A percentile compares a stretch with the other conserved stretches of the same genome.
Evolutionary conservation across 306 rosid species (phyloP).

Genomic region (Medicago arabica): DNA sequence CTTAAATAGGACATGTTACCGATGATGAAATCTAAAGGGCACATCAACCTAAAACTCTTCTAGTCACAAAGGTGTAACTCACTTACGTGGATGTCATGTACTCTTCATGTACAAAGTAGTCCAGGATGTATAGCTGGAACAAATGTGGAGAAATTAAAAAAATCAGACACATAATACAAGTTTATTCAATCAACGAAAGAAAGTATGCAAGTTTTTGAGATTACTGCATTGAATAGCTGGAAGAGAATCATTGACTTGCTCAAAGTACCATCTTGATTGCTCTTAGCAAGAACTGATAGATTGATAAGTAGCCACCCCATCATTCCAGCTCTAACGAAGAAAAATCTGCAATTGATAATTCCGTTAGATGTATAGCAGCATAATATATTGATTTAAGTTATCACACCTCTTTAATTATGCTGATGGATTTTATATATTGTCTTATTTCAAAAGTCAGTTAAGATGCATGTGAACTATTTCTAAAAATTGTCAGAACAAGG

Average conservation of each 20-base stretch:
- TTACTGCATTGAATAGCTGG: constrained; percentile 85
- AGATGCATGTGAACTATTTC: constrained; percentile 10
- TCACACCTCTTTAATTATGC: background rate
- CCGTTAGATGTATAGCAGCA: constrained; percentile 20
- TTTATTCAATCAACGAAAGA: constrained; percentile 14
- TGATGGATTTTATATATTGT: constrained; percentile 13
- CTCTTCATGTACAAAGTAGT: constrained; percentile 91
- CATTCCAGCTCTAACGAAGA: constrained; percentile 99
- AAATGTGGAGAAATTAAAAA: constrained; percentile 32
- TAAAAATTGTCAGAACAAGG: constrained; percentile 11
- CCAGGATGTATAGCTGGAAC: constrained; percentile 81
- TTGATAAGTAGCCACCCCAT: constrained; percentile 95
- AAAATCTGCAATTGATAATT: constrained; percentile 69
- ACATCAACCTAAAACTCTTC: constrained; percentile 6
- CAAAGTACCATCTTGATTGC: constrained; percentile 64
- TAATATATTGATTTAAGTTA: constrained; percentile 33
- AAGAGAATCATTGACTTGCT: constrained; percentile 82
- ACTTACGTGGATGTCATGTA: constrained; percentile 99
- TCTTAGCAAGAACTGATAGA: constrained; percentile 77
- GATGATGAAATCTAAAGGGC: constrained; percentile 26
- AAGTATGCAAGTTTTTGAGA: constrained; percentile 40
- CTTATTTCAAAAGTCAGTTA: constrained; percentile 22
- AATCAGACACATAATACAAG: constrained; percentile 10
- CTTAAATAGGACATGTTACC: constrained; percentile 4
- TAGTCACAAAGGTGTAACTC: constrained; percentile 33